Conservation (phyloP, 2,329 filamentous ascomycete genomes). For the Rutstroemia sp. region DNA sequence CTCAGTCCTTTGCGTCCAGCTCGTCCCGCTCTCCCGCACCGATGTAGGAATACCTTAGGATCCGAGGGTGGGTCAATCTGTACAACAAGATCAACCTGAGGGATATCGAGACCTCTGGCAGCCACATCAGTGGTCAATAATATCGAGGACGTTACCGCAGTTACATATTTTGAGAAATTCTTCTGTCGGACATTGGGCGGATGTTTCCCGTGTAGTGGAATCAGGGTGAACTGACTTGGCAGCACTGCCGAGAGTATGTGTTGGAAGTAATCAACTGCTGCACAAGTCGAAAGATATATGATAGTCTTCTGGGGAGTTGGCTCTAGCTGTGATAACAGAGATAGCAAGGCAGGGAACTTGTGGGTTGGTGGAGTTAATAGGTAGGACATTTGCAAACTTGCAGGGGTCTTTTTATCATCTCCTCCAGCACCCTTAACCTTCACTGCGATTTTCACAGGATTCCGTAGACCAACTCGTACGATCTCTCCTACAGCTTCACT, state of each 20-base stretch:
- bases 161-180: slow-evolving; percentile 77
- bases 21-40: slow-evolving; percentile 80
- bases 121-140: slow-evolving; percentile 91
- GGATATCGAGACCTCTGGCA: slow-evolving; percentile 84
- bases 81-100: slow-evolving; percentile 82
- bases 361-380: slow-evolving; percentile 66
- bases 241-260: slow-evolving; percentile 69
- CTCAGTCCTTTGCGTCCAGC: slow-evolving; percentile 83
- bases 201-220: slow-evolving; percentile 89
- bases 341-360: slow-evolving; percentile 68
- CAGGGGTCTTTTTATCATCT: slow-evolving; percentile 82
- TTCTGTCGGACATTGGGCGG: slow-evolving; percentile 79
- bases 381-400: slow-evolving; percentile 89
- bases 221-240: slow-evolving; percentile 57
- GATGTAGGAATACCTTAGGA: slow-evolving; percentile 91
- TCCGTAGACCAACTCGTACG: slow-evolving; percentile 82
- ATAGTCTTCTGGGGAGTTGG: slow-evolving; percentile 77
- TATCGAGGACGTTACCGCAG: slow-evolving; percentile 66
- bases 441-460: slow-evolving; percentile 91
- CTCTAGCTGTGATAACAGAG: slow-evolving; percentile 62
- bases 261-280: slow-evolving; percentile 90
- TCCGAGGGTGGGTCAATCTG: slow-evolving; percentile 83
- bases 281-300: slow-evolving; percentile 88
- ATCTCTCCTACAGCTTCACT: slow-evolving; percentile 91
- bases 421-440: slow-evolving; percentile 76